phyloP scores from a whole-genome alignment of 2,329 filamentous ascomycete genomes.

The Sphaerostilbella broomeana region DNA sequence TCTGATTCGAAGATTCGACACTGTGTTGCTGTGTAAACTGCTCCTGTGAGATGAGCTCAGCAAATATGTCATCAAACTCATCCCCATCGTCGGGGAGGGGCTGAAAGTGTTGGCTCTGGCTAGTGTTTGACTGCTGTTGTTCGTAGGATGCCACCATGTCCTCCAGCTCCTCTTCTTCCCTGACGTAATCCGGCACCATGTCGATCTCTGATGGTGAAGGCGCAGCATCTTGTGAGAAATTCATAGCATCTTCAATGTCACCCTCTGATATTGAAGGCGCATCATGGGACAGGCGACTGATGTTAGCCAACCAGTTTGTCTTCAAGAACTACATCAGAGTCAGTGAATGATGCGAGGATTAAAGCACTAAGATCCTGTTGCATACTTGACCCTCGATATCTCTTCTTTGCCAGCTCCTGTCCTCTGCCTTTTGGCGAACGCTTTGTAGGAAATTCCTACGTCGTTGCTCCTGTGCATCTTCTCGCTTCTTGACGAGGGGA shows the following conservation, averaged over 20 bases:
- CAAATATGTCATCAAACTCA: slow-evolving; percentile 58
- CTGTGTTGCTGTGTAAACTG: slow-evolving; percentile 14
- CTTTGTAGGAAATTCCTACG: slow-evolving; percentile 64
- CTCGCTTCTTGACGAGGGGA: slow-evolving; percentile 52
- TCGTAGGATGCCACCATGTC: slow-evolving; percentile 47
- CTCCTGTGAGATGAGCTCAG: slow-evolving; percentile 31
- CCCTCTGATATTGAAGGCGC: slow-evolving; percentile 39
- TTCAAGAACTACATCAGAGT: slow-evolving; percentile 27
- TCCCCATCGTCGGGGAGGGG: slow-evolving; percentile 41
- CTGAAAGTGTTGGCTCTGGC: slow-evolving; percentile 27
- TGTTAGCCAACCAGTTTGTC: slow-evolving; percentile 28
- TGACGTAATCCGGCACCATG: slow-evolving; percentile 44
- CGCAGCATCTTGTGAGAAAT: slow-evolving; percentile 25
- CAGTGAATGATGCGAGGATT: not conserved
- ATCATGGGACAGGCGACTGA: slow-evolving; percentile 27
- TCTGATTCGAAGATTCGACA: slow-evolving; percentile 30
- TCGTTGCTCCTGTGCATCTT: slow-evolving; percentile 57
- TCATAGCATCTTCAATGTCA: slow-evolving; percentile 46
- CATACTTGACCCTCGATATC: slow-evolving; percentile 53
- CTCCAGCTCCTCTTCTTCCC: slow-evolving; percentile 52
- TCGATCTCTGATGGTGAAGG: slow-evolving; percentile 32
- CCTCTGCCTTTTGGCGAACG: slow-evolving; percentile 54
- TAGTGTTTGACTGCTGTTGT: slow-evolving; percentile 19
- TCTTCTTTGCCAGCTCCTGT: slow-evolving; percentile 52
- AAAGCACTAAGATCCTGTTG: not conserved